These are phyloP conservation scores for Irpex rosettiformis DNA, from an alignment of 1,284 basidiomycete genomes.

Conservation along the genomic window DNA sequence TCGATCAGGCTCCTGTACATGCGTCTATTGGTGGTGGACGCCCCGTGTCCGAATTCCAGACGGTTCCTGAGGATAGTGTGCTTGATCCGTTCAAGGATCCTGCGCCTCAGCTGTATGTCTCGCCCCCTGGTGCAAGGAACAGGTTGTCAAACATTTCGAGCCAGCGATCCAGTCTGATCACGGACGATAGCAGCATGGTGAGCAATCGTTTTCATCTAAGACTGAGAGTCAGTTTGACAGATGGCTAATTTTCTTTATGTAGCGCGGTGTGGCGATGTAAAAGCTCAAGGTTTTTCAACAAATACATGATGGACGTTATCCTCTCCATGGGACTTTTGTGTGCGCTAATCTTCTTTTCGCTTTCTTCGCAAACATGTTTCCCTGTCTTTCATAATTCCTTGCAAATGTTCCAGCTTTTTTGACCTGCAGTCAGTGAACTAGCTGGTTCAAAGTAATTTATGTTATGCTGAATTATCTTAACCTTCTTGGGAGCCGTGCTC, in stretches of 20 bases:
- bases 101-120: slow-evolving; percentile 2
- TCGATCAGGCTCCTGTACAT: not conserved
- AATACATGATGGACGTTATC: not conserved
- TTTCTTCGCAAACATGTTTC: too few species aligned
- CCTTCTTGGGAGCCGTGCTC: not conserved
- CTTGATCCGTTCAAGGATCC: slow-evolving; percentile 8
- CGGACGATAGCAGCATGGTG: not conserved
- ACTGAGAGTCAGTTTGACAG: not conserved
- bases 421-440: too few species aligned
- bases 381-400: too few species aligned
- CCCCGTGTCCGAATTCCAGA: not conserved
- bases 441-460: too few species aligned
- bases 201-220: not conserved
- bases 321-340: too few species aligned
- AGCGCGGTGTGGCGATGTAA: slow-evolving; percentile 12
- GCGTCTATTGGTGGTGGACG: not conserved
- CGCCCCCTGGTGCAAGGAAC: slow-evolving; percentile 3
- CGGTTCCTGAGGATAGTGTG: not conserved
- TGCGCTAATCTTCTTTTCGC: too few species aligned
- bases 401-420: too few species aligned
- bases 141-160: slow-evolving; percentile 11
- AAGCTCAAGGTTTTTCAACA: not conserved
- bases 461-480: not conserved
- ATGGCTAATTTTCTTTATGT: not conserved
- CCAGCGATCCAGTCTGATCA: not conserved